Base-by-base conservation (phyloP, 441 rosid species). In the Daphne laureola region DNA sequence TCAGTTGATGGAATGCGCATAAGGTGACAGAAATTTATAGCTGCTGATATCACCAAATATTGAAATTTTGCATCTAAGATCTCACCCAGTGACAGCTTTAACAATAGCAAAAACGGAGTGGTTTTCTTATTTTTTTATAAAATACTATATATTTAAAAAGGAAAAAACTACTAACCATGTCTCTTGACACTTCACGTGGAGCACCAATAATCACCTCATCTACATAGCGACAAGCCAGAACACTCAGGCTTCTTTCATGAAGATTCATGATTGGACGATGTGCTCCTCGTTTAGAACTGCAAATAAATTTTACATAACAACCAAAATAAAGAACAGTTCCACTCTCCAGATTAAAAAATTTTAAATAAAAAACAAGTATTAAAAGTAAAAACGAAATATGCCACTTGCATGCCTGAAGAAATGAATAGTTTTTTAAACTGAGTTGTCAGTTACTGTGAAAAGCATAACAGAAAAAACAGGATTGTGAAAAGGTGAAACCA, bases 171-270 rank as follows among this genome's bases (percentile, higher is more conserved):
- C 87, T 67, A 55, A 83, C 91, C 87, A 71, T 78, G 69, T 84
- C 87, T 63, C 64, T 78, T 17, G 87, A 79, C 44, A 84, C 74
- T 63, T 84, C 87, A 74, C 69, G 60, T 18, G 91, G 91, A 54
- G 87, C 87, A 56, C 91, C 91, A 53, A 84, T 84, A 63, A 81
- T 84, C 67, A 78, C 91, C 76, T 84, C 91, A 56, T 84, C 91
- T 41, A 81, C 87, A 63, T 84, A 75, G 14, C 80, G 82, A 53
- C 91, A 84, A 35, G 87, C 87, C 74, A 84, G 67, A 49, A 84
- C 87, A 59, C 82, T 84, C 64, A 84, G 72, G 66, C 91, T 84
- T 73, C 91, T 75, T 69, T 83, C 90, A 60, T 83, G 87, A 58
- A 83, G 86, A 78, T 74, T 83, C 87, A 83, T 83, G 60, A 81